A percentile compares a stretch with the other conserved stretches of the same genome.
Evolutionary conservation across 108 stramenopile species (phyloP).

Genomic region (Pseudonitzschia multiseries): DNA sequence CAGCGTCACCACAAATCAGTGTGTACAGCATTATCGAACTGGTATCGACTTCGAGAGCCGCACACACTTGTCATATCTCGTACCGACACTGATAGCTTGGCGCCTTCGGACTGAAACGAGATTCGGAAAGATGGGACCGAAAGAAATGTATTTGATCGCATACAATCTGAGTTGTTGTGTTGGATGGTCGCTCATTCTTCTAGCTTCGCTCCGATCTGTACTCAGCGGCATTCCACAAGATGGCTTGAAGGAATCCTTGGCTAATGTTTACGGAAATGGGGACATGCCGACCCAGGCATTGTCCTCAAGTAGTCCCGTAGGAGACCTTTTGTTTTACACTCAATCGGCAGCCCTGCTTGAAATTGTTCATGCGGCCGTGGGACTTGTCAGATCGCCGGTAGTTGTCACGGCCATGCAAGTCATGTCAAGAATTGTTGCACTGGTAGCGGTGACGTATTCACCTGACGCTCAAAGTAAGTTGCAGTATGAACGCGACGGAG

Average conservation of each 20-base stretch:
- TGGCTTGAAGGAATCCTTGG: conserved; percentile 40
- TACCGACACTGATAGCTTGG: neutral
- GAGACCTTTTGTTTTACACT: conserved; percentile 50
- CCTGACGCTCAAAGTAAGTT: conserved; percentile 75
- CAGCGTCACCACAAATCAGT: conserved; percentile 1
- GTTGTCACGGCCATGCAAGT: conserved; percentile 94
- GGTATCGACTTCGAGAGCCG: neutral
- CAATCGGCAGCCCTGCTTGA: conserved; percentile 85
- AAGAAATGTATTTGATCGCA: conserved; percentile 79
- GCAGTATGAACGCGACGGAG: neutral
- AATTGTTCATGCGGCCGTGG: conserved; percentile 88
- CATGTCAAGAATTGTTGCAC: conserved; percentile 73
- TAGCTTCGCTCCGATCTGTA: conserved; percentile 52
- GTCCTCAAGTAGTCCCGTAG: conserved; percentile 29
- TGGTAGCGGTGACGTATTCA: conserved; percentile 68
- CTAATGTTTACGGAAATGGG: conserved; percentile 36
- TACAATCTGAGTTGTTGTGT: conserved; percentile 87
- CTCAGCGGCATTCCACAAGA: conserved; percentile 24
- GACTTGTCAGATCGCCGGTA: conserved; percentile 91
- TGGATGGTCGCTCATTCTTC: conserved; percentile 86
- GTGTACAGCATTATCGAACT: neutral
- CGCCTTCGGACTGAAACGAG: neutral
- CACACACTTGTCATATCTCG: neutral
- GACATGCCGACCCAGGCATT: neutral
- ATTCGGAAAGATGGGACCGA: conserved; percentile 29